phyloP scores from a whole-genome alignment of 2,329 filamentous ascomycete species.

The Chaetomium sp. region DNA sequence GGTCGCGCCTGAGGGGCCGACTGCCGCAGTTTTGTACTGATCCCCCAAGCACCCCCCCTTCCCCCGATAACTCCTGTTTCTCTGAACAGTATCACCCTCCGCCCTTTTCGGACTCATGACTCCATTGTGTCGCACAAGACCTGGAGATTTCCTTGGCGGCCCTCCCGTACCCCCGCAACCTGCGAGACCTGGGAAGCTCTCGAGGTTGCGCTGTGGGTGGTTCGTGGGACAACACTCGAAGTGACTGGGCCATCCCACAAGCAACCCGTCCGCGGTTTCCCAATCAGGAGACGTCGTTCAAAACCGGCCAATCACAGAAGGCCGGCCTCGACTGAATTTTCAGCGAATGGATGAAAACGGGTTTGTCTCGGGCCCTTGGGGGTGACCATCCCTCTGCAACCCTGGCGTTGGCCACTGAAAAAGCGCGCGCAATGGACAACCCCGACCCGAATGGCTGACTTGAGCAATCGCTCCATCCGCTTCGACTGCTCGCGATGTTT shows the following conservation, averaged over 20 bases:
- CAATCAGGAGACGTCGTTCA: slow-evolving; percentile 18
- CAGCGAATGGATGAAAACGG: slow-evolving; percentile 15
- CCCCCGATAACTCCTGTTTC: no score
- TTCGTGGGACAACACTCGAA: background rate
- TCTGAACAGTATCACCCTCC: no score
- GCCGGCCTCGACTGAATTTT: slow-evolving; percentile 4
- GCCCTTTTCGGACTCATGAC: no score
- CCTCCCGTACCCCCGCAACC: no score
- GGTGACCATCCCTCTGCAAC: background rate
- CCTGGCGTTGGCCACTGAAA: slow-evolving; percentile 1
- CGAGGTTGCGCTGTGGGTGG: background rate
- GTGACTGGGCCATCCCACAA: background rate
- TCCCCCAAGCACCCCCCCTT: no score
- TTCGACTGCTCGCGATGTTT: background rate
- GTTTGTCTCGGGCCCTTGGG: background rate
- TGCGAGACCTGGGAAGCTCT: no score
- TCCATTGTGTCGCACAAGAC: background rate
- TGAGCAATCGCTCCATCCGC: background rate
- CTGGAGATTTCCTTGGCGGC: background rate
- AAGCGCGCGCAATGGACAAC: background rate
- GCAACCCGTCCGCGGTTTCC: slow-evolving; percentile 6
- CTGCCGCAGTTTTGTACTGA: no score
- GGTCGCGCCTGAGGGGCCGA: no score
- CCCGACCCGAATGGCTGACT: slow-evolving; percentile 2
- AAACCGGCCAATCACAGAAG: slow-evolving; percentile 12